Percentiles rank a stretch among this genome's conserved stretches.
These are phyloP conservation scores for Corynespora cassiicola DNA, from an alignment of 2,329 filamentous ascomycete genomes.

Conservation along the genomic window DNA sequence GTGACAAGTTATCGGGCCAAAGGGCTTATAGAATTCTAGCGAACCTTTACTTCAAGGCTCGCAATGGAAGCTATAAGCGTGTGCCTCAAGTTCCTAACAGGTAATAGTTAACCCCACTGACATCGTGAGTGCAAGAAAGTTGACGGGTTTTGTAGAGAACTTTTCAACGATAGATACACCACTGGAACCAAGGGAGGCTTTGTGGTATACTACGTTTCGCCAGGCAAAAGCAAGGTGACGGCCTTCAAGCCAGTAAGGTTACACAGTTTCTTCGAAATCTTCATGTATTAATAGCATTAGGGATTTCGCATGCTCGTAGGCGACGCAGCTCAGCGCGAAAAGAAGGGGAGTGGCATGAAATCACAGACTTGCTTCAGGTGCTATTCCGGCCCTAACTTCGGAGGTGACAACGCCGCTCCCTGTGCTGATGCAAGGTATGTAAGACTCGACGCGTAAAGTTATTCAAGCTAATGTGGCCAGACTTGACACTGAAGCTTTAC, in stretches of 20 bases:
- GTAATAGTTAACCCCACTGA: slow-evolving; percentile 3
- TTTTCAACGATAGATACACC: slow-evolving; percentile 41
- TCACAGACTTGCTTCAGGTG: slow-evolving; percentile 55
- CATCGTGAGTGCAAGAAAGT: neutral
- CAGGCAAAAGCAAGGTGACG: slow-evolving; percentile 47
- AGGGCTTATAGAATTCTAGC: too few relatives aligned
- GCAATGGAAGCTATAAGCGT: slow-evolving; percentile 40
- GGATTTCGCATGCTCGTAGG: slow-evolving; percentile 57
- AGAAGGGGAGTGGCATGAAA: slow-evolving; percentile 21
- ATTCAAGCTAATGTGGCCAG: slow-evolving; percentile 2
- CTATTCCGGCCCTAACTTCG: slow-evolving; percentile 52
- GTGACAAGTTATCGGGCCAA: too few relatives aligned
- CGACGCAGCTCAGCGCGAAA: slow-evolving; percentile 38
- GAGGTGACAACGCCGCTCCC: slow-evolving; percentile 49
- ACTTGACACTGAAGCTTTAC: slow-evolving; percentile 25
- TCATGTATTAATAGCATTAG: slow-evolving; percentile 18
- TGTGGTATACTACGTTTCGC: slow-evolving; percentile 57
- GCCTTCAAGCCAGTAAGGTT: slow-evolving; percentile 46
- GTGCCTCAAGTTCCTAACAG: slow-evolving; percentile 36
- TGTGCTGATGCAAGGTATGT: slow-evolving; percentile 26
- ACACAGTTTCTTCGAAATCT: neutral
- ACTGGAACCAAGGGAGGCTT: slow-evolving; percentile 47
- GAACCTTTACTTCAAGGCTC: slow-evolving; percentile 40
- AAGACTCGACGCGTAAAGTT: neutral
- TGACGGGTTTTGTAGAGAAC: slow-evolving; percentile 29